Conservation (phyloP, 768 basidiomycete species). For the Hericium erinaceus region DNA sequence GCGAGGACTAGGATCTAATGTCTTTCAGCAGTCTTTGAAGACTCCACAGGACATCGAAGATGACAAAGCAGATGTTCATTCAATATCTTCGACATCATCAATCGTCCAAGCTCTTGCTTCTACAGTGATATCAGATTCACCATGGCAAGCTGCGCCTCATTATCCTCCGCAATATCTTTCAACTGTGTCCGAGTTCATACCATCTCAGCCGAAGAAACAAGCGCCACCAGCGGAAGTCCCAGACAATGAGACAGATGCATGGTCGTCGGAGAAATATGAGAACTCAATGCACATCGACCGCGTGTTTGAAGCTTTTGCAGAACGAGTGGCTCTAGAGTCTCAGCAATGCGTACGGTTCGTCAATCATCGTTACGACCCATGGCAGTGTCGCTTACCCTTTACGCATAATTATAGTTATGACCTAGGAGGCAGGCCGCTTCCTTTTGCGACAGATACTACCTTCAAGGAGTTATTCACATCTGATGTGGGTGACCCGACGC, state of each 20-base stretch:
- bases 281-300: constrained; percentile 72
- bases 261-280: constrained; percentile 73
- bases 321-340: constrained; percentile 58
- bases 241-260: constrained; percentile 36
- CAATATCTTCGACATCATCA: constrained; percentile 16
- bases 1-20: constrained; percentile 52
- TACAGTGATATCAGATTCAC: constrained; percentile 44
- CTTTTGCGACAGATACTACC: constrained; percentile 71
- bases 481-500: constrained; percentile 28
- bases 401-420: constrained; percentile 56
- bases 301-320: constrained; percentile 79
- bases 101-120: constrained; percentile 51
- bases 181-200: constrained; percentile 63
- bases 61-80: no score
- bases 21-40: constrained; percentile 31
- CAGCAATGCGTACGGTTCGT: constrained; percentile 83
- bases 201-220: constrained; percentile 39
- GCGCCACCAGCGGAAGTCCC: constrained; percentile 28
- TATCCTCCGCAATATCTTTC: constrained; percentile 69
- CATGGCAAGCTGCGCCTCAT: constrained; percentile 58
- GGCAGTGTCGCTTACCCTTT: background rate
- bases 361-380: background rate
- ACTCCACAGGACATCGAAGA: no score
- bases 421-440: constrained; percentile 73
- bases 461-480: constrained; percentile 69